Evolutionary conservation across 768 basidiomycete species (phyloP), one percentile per base, ranked within the genome.

Genomic region (Lyophyllum decastes): DNA sequence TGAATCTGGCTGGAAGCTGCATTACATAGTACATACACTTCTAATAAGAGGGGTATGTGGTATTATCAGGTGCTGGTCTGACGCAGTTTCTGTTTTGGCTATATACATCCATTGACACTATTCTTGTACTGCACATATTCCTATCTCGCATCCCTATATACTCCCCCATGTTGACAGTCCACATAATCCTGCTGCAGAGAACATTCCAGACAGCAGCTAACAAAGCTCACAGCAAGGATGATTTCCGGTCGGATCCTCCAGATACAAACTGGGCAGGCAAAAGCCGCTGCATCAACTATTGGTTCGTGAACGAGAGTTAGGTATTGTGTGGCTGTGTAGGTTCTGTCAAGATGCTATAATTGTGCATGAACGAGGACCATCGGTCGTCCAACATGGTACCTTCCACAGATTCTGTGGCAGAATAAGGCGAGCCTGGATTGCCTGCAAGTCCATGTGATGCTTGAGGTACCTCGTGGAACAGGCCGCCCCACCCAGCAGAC

Each of bases 351-450:
- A 74, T 63, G 44, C 61, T 66, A 52, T 72, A 70, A 57, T 70
- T 67, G 38, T 74, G 65, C 71, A 73, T 75, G 55, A 76, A 74
- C n/a, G 73, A 73, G 6, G 70, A 68, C 76, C 78, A 76, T 30
- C 70, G 66, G 52, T 78, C 74, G 56, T 79, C 72, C 61, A 73
- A 41, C 64, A 70, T 69, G n/a, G 59, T 41, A 17, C 57, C 61
- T 16, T 65, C 62, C 41, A 59, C 66, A 7, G 56, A 57, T 26
- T 48, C 49, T 40, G 53, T 49, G 21, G 45, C n/a, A 30, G 34
- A 46, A 34, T 55, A 49, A 19, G 50, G 46, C 34, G 45, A 54
- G 5, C 57, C 40, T 24, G 56, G 25, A 34, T 54, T 61, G 26
- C 59, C 43, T 22, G 33, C 19, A 1, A 49, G 7, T 24, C 53